Conservation (phyloP, 2,329 filamentous ascomycete species). For the Chaetomiaceae sp. region DNA sequence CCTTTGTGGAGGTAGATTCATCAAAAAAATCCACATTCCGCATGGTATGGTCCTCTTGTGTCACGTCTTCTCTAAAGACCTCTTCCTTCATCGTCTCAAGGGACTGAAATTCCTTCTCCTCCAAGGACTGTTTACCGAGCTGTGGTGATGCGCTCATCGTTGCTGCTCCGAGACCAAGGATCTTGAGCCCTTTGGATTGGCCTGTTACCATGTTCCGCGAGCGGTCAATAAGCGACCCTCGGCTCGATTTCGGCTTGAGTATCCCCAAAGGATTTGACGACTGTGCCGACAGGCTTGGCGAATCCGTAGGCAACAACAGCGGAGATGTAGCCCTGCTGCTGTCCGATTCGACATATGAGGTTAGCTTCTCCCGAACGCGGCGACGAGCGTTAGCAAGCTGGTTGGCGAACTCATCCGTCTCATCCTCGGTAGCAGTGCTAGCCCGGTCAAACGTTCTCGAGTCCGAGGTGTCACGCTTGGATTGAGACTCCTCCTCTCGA, state of each 20-base stretch:
- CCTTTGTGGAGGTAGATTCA: conserved; percentile 20
- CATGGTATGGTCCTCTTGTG: background rate
- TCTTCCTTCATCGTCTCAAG: conserved; percentile 30
- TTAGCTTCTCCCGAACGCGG: conserved; percentile 68
- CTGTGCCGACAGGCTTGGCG: conserved; percentile 27
- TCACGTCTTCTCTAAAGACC: conserved; percentile 8
- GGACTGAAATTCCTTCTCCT: conserved; percentile 30
- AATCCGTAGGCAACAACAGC: conserved; percentile 33
- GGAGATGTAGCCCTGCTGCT: conserved; percentile 44
- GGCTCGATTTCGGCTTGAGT: conserved; percentile 62
- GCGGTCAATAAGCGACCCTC: conserved; percentile 57
- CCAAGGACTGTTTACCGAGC: conserved; percentile 36
- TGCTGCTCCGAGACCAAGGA: conserved; percentile 51
- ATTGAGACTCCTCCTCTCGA: background rate
- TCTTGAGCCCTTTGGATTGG: conserved; percentile 56
- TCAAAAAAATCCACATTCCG: conserved; percentile 18
- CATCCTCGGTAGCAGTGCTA: conserved; percentile 40
- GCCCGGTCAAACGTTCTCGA: conserved; percentile 9
- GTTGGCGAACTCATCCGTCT: conserved; percentile 66
- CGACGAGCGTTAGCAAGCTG: conserved; percentile 67
- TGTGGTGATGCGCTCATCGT: conserved; percentile 40
- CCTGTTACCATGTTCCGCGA: conserved; percentile 36
- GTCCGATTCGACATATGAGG: conserved; percentile 63
- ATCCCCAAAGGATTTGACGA: conserved; percentile 43
- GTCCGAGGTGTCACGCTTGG: conserved; percentile 9